Conservation (phyloP, 805 yeast genomes). For the Lachancea fermentati region DNA sequence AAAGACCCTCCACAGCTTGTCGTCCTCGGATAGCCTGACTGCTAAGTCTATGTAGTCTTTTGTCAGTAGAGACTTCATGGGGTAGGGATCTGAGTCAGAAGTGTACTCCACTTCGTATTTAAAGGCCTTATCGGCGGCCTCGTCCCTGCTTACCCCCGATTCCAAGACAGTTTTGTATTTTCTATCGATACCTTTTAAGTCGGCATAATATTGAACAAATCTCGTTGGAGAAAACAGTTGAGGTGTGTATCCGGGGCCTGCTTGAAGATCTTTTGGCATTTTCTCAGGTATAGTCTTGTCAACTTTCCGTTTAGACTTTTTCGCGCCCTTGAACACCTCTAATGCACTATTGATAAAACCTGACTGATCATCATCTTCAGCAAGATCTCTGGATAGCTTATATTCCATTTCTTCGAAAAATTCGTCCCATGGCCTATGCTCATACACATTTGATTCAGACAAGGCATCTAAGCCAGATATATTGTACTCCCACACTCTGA, state of each 20-base stretch:
- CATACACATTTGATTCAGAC: slow-evolving; percentile 6
- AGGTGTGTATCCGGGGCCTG: slow-evolving; percentile 73
- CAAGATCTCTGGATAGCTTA: slow-evolving; percentile 21
- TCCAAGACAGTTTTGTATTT: slow-evolving; percentile 41
- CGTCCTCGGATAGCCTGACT: slow-evolving; percentile 44
- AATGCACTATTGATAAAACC: slow-evolving; percentile 7
- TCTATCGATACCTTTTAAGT: slow-evolving; percentile 45
- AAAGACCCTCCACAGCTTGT: slow-evolving; percentile 52
- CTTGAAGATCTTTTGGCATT: slow-evolving; percentile 47
- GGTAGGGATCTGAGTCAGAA: slow-evolving; percentile 55
- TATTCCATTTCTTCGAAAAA: slow-evolving; percentile 49
- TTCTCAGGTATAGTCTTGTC: slow-evolving; percentile 60
- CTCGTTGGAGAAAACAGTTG: slow-evolving; percentile 69
- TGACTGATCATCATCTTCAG: slow-evolving; percentile 1
- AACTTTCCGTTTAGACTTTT: slow-evolving; percentile 19
- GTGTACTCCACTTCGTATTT: slow-evolving; percentile 61
- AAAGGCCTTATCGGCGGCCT: slow-evolving; percentile 42
- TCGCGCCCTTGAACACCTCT: slow-evolving; percentile 15
- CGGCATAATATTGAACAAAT: slow-evolving; percentile 71
- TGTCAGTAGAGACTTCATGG: slow-evolving; percentile 51
- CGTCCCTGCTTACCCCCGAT: slow-evolving; percentile 56
- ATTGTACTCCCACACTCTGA: slow-evolving; percentile 85
- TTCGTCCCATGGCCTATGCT: slow-evolving; percentile 46
- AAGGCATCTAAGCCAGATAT: slow-evolving; percentile 45
- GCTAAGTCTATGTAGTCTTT: slow-evolving; percentile 58